Base-by-base conservation (phyloP, 352 stramenopile genomes). In the Pythium apleroticum region DNA sequence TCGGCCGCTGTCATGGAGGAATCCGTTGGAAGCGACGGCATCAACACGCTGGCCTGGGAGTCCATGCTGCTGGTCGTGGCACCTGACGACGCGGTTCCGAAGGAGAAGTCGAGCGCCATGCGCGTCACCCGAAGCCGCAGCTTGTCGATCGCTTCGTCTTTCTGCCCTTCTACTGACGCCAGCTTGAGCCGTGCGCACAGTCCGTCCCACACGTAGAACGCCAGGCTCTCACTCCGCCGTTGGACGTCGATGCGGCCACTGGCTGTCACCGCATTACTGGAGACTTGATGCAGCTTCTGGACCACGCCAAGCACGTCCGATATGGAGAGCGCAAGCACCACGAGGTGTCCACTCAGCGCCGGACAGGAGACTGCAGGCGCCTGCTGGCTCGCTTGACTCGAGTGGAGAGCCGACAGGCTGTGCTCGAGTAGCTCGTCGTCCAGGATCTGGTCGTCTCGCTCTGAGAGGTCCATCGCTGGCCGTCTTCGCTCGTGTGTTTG, bases 21-120 rank as follows among this genome's bases (percentile, higher is more conserved):
- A 27, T 70, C 69, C 28, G 6, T 69, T 24, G 1, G 41, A 22
- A 60, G 39, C 7, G 52, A 71, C 24, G 24, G 50, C 35, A 57
- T 65, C 25, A 66, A n/a, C 19, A 60, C 50, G 28, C 57, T 71
- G 4, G 25, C 43, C 24, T 73, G 58, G 2, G 70, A 73, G 22
- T 71, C 60, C 28, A 66, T 33, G 11, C 57, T 65, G 10, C 63
- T 50, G 19, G 30, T 10, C 15, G 50, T 22, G 0, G 58, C 33
- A 4, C n/a, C 43, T 30, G 62, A 52, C 28, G 62, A 63, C 7
- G 45, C 8, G 14, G 61, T 65, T 27, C 75, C 82, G 48, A 89
- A 78, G 11, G 75, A 69, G 66, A 88, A 88, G 50, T 89, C 76
- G 33, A 89, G 74, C 33, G 64, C 76, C 28, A 88, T 62, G 0